Conservation (phyloP, 2,329 filamentous ascomycete species). For the Talaromyces piceae region DNA sequence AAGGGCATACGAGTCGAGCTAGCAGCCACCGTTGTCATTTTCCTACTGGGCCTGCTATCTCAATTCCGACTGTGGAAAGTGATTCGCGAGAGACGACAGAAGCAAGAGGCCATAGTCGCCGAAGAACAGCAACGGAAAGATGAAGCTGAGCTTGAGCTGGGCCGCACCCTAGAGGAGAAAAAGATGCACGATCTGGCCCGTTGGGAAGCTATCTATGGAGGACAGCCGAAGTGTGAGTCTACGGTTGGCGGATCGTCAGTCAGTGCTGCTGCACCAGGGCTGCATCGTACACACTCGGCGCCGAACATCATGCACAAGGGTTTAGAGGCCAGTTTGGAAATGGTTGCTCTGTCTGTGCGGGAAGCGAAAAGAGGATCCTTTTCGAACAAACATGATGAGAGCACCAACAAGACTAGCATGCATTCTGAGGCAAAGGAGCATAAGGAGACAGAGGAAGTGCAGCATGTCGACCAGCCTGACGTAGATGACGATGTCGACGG, state of each 20-base stretch:
- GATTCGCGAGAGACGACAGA: slow-evolving; percentile 49
- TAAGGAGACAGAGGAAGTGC: not conserved
- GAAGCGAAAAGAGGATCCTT: not conserved
- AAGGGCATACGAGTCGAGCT: slow-evolving; percentile 80
- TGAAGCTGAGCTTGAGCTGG: slow-evolving; percentile 62
- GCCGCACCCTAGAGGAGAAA: slow-evolving; percentile 48
- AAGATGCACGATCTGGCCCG: slow-evolving; percentile 40
- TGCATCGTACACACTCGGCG: not conserved
- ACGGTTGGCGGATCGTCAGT: not conserved
- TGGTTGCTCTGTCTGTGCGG: not conserved
- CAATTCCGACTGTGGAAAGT: slow-evolving; percentile 83
- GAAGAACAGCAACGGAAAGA: slow-evolving; percentile 50
- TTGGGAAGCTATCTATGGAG: slow-evolving; percentile 75
- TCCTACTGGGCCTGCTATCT: slow-evolving; percentile 67
- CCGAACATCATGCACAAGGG: not conserved
- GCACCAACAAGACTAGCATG: not conserved
- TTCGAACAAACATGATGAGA: not conserved
- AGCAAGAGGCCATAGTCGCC: slow-evolving; percentile 39
- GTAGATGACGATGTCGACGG: not conserved
- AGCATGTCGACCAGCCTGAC: not conserved
- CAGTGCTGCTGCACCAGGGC: not conserved
- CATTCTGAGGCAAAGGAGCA: not conserved
- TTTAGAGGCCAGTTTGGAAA: slow-evolving; percentile 1
- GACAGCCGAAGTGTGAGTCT: slow-evolving; percentile 27
- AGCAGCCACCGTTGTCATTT: slow-evolving; percentile 67